Base-by-base conservation (phyloP, 495 filamentous ascomycete species). In the Aspergillus mulundensis region DNA sequence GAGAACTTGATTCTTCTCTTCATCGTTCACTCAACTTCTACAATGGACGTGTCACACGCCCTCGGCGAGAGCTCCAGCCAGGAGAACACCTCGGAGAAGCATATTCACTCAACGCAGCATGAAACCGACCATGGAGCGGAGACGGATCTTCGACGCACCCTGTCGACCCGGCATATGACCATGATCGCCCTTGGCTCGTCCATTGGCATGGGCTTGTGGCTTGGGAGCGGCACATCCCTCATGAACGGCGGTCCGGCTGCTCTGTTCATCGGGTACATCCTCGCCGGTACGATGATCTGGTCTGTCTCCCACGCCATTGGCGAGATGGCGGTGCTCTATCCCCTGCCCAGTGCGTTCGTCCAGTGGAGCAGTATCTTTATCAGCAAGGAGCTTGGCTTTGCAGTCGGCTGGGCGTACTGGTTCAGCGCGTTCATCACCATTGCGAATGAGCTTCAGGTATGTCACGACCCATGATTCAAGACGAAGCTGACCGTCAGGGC, bases 261-360 rank as follows among this genome's bases (percentile, higher is more conserved):
- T n/a, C 62, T 72, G 5, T 72, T 82, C 57, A 81, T 87, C 56
- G 81, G 81, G 21, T 69, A 75, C 50, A 61, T 70, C 25, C 56
- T 78, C 19, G 57, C 67, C 57, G 66, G 61, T 0, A 64, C 66
- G 16, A 65, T 74, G 47, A 52, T 70, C 19, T 71, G 67, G 70
- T 61, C 65, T 44, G 61, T 73, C 56, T 67, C 66, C 41, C 66
- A 78, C 38, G 69, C 71, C 15, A 66, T 79, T 15, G 76, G 70
- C 24, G 76, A 79, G 61, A 56, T 79, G 61, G 70, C 75, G 5
- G 68, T 76, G 36, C 56, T 79, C 53, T 74, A 84, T 61, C 85
- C 85, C 10, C 77, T 82, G 10, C 80, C 81, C 10, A 83, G 72
- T 46, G 77, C 68, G 23, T 79, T 80, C 59, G 74, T 70, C 43